Evolutionary conservation across 306 rosid species (phyloP).

Genomic region (Fragaria vesca): DNA sequence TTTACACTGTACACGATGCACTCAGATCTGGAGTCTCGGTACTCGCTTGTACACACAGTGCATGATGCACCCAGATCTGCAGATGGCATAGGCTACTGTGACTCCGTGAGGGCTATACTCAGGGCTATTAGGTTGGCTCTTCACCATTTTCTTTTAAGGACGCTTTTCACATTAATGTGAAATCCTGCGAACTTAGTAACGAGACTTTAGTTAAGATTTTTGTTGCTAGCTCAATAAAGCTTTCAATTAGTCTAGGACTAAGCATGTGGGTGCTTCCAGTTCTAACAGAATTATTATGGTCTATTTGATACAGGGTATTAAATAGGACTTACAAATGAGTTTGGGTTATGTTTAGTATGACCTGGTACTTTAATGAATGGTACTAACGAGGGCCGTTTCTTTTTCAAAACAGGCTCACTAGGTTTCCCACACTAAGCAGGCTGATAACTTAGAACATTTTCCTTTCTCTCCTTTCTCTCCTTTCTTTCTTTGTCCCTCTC

Average conservation of each 20-base stretch:
- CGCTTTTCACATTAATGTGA: neutral
- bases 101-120: neutral
- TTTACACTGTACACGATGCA: neutral
- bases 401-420: neutral
- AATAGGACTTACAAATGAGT: neutral
- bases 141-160: neutral
- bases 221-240: neutral
- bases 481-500: neutral
- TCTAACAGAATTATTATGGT: neutral
- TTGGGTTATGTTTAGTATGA: neutral
- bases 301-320: neutral
- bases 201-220: neutral
- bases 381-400: neutral
- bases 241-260: neutral
- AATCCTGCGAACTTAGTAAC: neutral
- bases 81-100: neutral
- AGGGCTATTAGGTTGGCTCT: neutral
- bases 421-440: neutral
- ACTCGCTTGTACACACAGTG: neutral
- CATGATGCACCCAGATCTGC: neutral
- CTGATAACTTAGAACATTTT: neutral
- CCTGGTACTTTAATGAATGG: neutral
- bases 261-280: neutral
- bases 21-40: neutral
- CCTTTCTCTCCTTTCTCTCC: neutral